Conservation (phyloP, 768 basidiomycete genomes). For the Termitomyces bulborhizus region DNA sequence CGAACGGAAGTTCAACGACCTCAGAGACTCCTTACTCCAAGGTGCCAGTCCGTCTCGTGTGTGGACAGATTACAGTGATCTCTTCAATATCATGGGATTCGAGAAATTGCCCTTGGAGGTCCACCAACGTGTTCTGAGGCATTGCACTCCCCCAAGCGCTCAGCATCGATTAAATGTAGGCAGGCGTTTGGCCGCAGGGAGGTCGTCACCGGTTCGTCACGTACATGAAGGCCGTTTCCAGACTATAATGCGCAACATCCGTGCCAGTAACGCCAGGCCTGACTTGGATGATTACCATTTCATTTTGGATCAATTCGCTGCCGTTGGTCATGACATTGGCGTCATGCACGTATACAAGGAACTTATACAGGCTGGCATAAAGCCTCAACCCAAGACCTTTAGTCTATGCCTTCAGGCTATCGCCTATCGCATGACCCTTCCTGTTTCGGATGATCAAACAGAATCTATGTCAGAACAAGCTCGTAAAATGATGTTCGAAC, state of each 20-base stretch:
- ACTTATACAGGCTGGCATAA: conserved; percentile 35
- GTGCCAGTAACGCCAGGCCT: conserved; percentile 39
- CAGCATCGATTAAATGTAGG: conserved; percentile 40
- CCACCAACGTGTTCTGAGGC: conserved; percentile 66
- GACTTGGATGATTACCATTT: conserved; percentile 69
- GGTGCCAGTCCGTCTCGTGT: conserved; percentile 41
- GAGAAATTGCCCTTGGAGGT: conserved; percentile 52
- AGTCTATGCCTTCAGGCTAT: conserved; percentile 64
- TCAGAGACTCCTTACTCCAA: conserved; percentile 26
- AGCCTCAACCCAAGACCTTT: conserved; percentile 52
- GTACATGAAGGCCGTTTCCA: conserved; percentile 63
- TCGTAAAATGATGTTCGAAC: conserved; percentile 37
- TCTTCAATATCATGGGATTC: conserved; percentile 42
- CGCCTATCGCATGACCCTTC: conserved; percentile 59
- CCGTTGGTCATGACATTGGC: conserved; percentile 63
- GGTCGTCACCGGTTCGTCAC: conserved; percentile 35
- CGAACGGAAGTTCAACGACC: conserved; percentile 18
- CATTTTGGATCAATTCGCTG: conserved; percentile 69
- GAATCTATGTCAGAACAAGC: conserved; percentile 33
- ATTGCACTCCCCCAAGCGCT: conserved; percentile 46
- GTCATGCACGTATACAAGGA: conserved; percentile 58
- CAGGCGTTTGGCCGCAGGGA: conserved; percentile 31
- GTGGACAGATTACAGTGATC: conserved; percentile 59
- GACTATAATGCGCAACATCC: conserved; percentile 65
- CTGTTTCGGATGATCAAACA: conserved; percentile 34